Conservation (phyloP, 1,284 basidiomycete genomes). For the Ceratobasidium sp. region DNA sequence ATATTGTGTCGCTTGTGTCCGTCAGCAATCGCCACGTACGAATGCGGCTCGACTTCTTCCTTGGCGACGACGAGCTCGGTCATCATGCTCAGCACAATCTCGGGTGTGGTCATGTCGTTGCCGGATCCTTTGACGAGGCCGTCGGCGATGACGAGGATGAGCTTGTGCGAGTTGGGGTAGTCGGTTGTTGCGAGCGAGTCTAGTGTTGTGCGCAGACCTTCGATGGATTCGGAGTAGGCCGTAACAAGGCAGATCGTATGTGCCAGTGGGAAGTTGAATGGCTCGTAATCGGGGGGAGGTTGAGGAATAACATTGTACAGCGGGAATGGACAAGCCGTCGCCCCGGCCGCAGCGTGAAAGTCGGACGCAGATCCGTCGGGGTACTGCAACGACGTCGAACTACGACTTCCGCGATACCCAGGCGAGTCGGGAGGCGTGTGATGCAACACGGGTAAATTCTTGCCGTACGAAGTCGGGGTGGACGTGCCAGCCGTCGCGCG, state of each 20-base stretch:
- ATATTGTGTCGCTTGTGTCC: conserved; percentile 99
- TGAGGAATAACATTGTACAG: conserved; percentile 90
- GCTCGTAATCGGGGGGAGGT: conserved; percentile 88
- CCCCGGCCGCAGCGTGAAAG: conserved; percentile 17
- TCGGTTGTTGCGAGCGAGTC: conserved; percentile 98
- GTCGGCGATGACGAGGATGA: conserved; percentile 95
- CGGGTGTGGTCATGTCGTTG: conserved; percentile 86
- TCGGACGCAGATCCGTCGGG: conserved; percentile 37
- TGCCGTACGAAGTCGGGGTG: conserved; percentile 31
- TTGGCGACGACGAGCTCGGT: conserved; percentile 87
- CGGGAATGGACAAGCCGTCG: conserved; percentile 88
- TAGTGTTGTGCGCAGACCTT: conserved; percentile 94
- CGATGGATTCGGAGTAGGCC: conserved; percentile 96
- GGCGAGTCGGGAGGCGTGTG: conserved; percentile 79
- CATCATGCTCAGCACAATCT: conserved; percentile 98
- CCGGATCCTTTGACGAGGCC: conserved; percentile 98
- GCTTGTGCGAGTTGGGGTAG: conserved; percentile 97
- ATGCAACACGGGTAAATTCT: conserved; percentile 45
- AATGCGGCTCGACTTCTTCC: conserved; percentile 90
- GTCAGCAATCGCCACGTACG: conserved; percentile 98
- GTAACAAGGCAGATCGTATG: conserved; percentile 97
- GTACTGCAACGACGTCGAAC: conserved; percentile 73
- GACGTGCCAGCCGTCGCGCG: conserved; percentile 1
- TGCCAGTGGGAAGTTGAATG: conserved; percentile 94
- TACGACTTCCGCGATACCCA: conserved; percentile 74